Base-by-base conservation (phyloP, 441 rosid genomes). In the Syzygium syzygioides region DNA sequence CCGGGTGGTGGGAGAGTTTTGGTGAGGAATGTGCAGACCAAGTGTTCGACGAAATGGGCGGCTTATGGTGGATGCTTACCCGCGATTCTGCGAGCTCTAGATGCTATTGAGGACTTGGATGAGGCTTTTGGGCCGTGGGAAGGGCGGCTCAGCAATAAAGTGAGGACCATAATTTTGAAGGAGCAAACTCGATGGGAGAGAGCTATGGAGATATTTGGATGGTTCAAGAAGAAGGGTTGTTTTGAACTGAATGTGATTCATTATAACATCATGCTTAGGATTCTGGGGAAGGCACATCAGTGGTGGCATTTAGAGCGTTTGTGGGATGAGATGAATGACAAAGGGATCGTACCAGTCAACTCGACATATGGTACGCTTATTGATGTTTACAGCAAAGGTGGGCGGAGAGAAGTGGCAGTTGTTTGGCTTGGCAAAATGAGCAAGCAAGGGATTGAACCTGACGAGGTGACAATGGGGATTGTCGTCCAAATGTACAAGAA, bases 401-500 rank as follows among this genome's bases (percentile, higher is more conserved):
- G 98, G 55, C 92, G 92, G 60, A 94, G 90, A 85, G 90, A 91
- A 37, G 91, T 92, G 83, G 98, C 98, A 5, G 94, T 95, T 37
- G 90, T 91, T 89, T 97, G 98, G 96, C 93, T 97, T 68, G 94
- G 95, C 88, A 95, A 85, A 93, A 96, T 97, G 99, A 94, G 90
- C 80, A 92, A 93, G 90, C 93, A 87, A 30, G 97, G 97, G 79
- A 91, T 97, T 94, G 93, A 92, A 86, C 98, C 98, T 2, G 98
- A 95, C 56, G 97, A 95, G 92, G 97, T 96, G n/a, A 97, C 98
- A 0, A 95, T 93, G 89, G 98, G 97, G 15, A 93, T 91, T 56
- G 94, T 96, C 85, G 91, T 97, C 90, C 98, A 97, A 89, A 94
- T 97, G 98, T 96, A 94, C 87, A 97, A 97, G 92, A 96, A 94